Base-by-base conservation (phyloP, 768 basidiomycete species). In the Phallus indusiatus region DNA sequence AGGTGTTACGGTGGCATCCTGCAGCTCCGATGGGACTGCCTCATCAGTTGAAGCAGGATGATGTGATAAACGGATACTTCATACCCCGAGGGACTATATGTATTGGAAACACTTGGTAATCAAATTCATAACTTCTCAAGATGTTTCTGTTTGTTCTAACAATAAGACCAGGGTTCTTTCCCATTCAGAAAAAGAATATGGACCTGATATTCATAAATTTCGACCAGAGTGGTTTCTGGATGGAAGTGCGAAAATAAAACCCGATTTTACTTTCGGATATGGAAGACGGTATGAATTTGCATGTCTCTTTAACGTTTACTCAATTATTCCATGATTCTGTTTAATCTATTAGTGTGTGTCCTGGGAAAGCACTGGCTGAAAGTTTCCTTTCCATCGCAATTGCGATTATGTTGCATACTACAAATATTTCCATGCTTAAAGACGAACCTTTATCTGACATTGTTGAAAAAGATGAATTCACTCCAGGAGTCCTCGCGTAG, bases 291-390 rank as follows among this genome's bases (percentile, higher is more conserved):
- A 35, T 42, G 36, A 42, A 2, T 6, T 3, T 21, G 21, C 47
- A 22, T 55, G 18, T 42, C 2, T n/a, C 14, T 2, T 1, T 24
- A 49, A 28, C 42, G 5, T 14, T 7, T 24, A 33, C 7, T 4
- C 18, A 16, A 12, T 2, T n/a, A 12, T 12, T 14, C 22, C 33
- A 56, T 2, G 3, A 24, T 46, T 42, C n/a, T 21, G n/a, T 12
- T 9, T 28, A 28, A 28, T 7, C 5, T 42, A 16, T 24, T 48
- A 72, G 71, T 3, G 71, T 73, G 11, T 71, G 69, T 50, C 74
- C 73, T 7, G 75, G 76, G 8, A 68, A 74, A 5, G 68, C 72
- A 59, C 61, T 75, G 24, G 66, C 66, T 1, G 58, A 63, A 11
- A 57, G 61, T 53, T 57, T 61, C 0, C 22, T 67, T 10, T 67